These are phyloP conservation scores for Darksidea phi DNA, from an alignment of 495 filamentous ascomycete genomes.

Conservation along the genomic window DNA sequence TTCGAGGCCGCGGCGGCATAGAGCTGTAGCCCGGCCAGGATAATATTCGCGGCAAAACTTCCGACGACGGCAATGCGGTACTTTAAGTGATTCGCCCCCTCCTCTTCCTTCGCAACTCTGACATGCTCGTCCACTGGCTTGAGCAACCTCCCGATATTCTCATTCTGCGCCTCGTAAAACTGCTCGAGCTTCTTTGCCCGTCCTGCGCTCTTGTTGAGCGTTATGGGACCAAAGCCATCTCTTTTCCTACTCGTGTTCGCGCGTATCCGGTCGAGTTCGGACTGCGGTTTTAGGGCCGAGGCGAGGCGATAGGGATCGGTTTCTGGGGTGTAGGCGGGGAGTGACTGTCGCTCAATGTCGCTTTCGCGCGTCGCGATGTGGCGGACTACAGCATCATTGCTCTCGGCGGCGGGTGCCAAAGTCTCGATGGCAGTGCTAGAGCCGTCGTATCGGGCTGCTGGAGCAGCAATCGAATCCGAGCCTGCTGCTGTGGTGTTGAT, in stretches of 20 bases:
- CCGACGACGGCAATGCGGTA: constrained; percentile 87
- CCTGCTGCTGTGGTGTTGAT: not conserved
- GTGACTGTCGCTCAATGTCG: constrained; percentile 62
- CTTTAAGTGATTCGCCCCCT: constrained; percentile 75
- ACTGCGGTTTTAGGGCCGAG: constrained; percentile 70
- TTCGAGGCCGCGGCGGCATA: constrained; percentile 84
- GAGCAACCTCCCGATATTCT: constrained; percentile 85
- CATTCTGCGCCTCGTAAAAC: constrained; percentile 91
- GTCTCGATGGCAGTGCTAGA: constrained; percentile 49
- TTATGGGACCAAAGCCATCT: constrained; percentile 50
- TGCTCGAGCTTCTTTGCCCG: constrained; percentile 66
- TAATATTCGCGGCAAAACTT: constrained; percentile 81
- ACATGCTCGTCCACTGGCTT: constrained; percentile 92
- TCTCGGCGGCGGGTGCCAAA: constrained; percentile 41
- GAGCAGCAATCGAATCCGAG: too few species aligned
- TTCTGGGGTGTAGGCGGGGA: constrained; percentile 57
- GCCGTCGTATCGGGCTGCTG: constrained; percentile 6
- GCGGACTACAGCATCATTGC: constrained; percentile 50
- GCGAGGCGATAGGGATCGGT: constrained; percentile 84
- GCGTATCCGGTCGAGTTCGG: constrained; percentile 75
- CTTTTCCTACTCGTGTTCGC: constrained; percentile 83
- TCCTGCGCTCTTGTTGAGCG: constrained; percentile 42
- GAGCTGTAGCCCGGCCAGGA: constrained; percentile 75
- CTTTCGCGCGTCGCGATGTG: constrained; percentile 35
- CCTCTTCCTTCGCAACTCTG: constrained; percentile 73